phyloP scores from a whole-genome alignment of 257 asterid genomes.

The Capsicum pubescens region DNA sequence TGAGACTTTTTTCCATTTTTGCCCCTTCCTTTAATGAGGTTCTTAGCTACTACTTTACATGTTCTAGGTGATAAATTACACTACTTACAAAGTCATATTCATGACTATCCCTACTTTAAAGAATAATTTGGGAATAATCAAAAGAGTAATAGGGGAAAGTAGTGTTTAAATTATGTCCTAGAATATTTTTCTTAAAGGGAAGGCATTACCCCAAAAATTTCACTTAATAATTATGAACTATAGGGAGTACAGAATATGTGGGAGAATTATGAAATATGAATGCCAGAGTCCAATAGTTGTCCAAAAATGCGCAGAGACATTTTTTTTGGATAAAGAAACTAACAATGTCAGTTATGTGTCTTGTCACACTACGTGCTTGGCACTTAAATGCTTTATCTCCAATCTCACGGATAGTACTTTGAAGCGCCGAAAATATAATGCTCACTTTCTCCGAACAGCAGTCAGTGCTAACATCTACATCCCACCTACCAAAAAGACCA shows the following conservation, averaged over 20 bases:
- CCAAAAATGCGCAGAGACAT: slow-evolving; percentile 32
- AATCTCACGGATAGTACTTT: slow-evolving; percentile 62
- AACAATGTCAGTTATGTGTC: slow-evolving; percentile 73
- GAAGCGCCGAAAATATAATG: slow-evolving; percentile 75
- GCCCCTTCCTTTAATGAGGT: too few relatives aligned
- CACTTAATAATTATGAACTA: too few relatives aligned
- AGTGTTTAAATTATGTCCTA: too few relatives aligned
- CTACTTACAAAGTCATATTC: too few relatives aligned
- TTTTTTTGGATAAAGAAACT: slow-evolving; percentile 37
- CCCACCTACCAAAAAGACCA: slow-evolving; percentile 64
- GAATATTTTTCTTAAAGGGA: too few relatives aligned
- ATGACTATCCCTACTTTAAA: too few relatives aligned
- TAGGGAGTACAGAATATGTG: background rate
- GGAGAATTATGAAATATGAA: slow-evolving; percentile 18
- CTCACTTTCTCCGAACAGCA: slow-evolving; percentile 65
- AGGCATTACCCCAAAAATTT: too few relatives aligned
- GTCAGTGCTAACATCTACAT: slow-evolving; percentile 53
- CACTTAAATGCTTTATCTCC: slow-evolving; percentile 55
- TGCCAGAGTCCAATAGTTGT: slow-evolving; percentile 15
- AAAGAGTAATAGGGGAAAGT: too few relatives aligned
- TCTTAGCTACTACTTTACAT: too few relatives aligned
- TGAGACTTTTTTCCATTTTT: too few relatives aligned
- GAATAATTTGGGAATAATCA: too few relatives aligned
- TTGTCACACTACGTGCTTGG: slow-evolving; percentile 64
- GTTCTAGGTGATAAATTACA: too few relatives aligned